Base-by-base conservation (phyloP, 441 rosid genomes). In the Gossypium trilobum region DNA sequence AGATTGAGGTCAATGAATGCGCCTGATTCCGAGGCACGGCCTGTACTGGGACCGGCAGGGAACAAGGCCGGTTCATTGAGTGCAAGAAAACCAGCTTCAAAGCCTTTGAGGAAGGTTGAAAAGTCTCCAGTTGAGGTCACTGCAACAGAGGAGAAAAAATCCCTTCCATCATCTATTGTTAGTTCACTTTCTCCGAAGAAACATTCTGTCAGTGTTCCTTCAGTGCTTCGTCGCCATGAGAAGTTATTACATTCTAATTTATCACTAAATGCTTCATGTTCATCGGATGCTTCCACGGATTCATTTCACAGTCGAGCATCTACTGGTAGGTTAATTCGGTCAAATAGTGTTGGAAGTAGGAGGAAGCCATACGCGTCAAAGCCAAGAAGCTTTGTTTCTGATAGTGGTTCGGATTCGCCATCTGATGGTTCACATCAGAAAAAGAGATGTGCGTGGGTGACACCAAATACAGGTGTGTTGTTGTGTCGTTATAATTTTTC, bases 231-330 rank as follows among this genome's bases (percentile, higher is more conserved):
- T 59, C 86, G 91, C 60, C 94, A 87, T 50, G 93, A 90, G 81
- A 88, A 84, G 79, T 73, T 85, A 64, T 64, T 88, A 79, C 91
- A 78, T 72, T 90, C 89, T 8, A 87, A 83, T 78, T 80, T 87
- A 73, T 92, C 96, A 13, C 66, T 90, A 56, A 90, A 90, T 83
- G 96, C 93, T 63, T 92, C 96, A 13, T 92, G 93, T 69, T 92
- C 96, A 14, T 92, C 97, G 44, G 97, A 92, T 85, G 96, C 97
- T 29, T 92, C 97, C 39, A 85, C 92, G 2, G 95, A 92, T 79
- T 92, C 96, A 2, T 85, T 89, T 74, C 94, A 88, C 17, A 89
- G 97, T 78, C 86, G 91, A 73, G 91, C 94, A 75, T 90, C 96
- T 23, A 89, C 91, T 25, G 96, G 91, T 66, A 81, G 93, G 76